Conservation (phyloP, 441 rosid species). For the Populus hybrid region DNA sequence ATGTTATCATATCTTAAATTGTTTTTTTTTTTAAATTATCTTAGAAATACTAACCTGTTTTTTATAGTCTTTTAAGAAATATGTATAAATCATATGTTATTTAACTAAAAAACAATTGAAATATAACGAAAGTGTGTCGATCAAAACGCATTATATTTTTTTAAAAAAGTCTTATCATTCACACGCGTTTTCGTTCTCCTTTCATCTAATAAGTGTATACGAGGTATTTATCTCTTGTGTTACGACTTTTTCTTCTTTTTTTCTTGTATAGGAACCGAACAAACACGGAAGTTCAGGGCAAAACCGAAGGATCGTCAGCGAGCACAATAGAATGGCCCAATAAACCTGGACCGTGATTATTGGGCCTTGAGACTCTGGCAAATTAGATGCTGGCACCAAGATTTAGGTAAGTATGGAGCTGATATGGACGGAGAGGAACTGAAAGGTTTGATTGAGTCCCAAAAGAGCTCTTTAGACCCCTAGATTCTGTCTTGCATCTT, state of each 20-base stretch:
- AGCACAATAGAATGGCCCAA: neutral
- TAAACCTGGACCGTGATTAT: neutral
- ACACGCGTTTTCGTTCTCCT: too few species aligned
- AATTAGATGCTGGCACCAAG: too few species aligned
- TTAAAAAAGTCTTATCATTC: neutral
- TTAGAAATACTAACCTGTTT: too few species aligned
- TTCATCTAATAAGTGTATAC: neutral
- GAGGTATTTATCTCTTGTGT: neutral
- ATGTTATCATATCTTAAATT: too few species aligned
- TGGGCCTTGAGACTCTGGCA: neutral
- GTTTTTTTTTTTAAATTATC: too few species aligned
- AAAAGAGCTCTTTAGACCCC: neutral
- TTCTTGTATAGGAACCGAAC: too few species aligned
- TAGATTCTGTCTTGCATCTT: too few species aligned
- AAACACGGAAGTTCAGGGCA: too few species aligned
- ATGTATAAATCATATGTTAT: neutral
- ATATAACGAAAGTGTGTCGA: neutral
- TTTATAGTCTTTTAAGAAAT: neutral
- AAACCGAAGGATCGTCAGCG: neutral
- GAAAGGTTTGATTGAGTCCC: neutral
- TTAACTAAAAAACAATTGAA: neutral
- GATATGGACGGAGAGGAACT: neutral
- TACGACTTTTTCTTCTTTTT: too few species aligned
- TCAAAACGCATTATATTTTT: neutral
- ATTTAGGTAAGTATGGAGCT: too few species aligned